These are phyloP conservation scores for Cutaneotrichosporon sp. DNA, from an alignment of 1,284 basidiomycete genomes.

Conservation along the genomic window DNA sequence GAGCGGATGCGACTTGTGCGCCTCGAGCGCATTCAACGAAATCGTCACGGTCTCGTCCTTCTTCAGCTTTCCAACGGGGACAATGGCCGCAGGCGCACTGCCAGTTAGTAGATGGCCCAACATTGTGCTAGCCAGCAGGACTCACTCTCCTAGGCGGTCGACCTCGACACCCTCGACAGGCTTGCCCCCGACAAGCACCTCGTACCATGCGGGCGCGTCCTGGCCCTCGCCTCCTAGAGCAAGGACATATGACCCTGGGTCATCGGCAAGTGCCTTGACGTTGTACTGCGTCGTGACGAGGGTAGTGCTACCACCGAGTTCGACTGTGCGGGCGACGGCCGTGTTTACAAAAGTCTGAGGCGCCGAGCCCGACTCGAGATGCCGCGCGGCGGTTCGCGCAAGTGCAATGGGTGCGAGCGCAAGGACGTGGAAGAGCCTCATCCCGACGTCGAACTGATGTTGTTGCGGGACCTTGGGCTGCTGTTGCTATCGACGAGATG, in stretches of 20 bases:
- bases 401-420: slow-evolving; percentile 6
- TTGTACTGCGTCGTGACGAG: slow-evolving; percentile 82
- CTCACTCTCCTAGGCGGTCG: slow-evolving; percentile 22
- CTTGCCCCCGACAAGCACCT: slow-evolving; percentile 59
- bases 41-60: slow-evolving; percentile 62
- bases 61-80: slow-evolving; percentile 37
- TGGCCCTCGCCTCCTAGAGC: slow-evolving; percentile 62
- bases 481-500: background rate
- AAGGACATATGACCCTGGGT: slow-evolving; percentile 62
- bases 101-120: background rate
- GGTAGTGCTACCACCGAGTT: slow-evolving; percentile 78
- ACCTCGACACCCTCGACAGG: slow-evolving; percentile 51
- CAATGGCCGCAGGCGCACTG: slow-evolving; percentile 33
- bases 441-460: background rate
- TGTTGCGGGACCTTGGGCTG: background rate
- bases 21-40: slow-evolving; percentile 67
- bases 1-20: slow-evolving; percentile 68
- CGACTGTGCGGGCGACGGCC: slow-evolving; percentile 74
- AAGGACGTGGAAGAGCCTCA: slow-evolving; percentile 12
- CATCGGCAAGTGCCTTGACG: slow-evolving; percentile 63
- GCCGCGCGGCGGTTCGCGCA: slow-evolving; percentile 1
- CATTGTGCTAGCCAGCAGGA: background rate
- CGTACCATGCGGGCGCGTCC: slow-evolving; percentile 67
- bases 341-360: slow-evolving; percentile 68
- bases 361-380: slow-evolving; percentile 12